Evolutionary conservation across 2,329 filamentous ascomycete species (phyloP).

Genomic region (Alternaria sp.): DNA sequence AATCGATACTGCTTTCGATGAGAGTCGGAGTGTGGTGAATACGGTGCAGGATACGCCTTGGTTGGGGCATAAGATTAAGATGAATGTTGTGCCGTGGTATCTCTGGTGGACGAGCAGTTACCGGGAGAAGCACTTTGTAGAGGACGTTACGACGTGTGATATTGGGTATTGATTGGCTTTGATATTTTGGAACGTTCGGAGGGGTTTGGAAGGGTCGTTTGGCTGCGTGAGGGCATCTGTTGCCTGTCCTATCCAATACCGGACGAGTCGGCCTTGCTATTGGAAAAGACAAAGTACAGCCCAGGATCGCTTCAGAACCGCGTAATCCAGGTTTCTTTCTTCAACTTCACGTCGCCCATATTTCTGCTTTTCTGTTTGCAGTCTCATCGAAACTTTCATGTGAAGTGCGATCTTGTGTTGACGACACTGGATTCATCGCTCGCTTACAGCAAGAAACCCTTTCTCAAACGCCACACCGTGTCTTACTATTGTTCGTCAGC

Average conservation of each 20-base stretch:
- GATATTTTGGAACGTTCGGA: neutral
- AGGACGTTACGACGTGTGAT: slow-evolving; percentile 56
- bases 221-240: neutral
- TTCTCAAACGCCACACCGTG: neutral
- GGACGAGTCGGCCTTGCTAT: neutral
- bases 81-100: slow-evolving; percentile 58
- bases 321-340: neutral
- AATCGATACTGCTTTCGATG: slow-evolving; percentile 58
- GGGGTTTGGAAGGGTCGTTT: neutral
- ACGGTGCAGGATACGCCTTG: slow-evolving; percentile 57
- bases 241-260: neutral
- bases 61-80: slow-evolving; percentile 57
- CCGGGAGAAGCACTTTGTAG: slow-evolving; percentile 56
- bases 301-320: neutral
- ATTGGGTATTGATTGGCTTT: slow-evolving; percentile 45
- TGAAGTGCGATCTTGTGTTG: neutral
- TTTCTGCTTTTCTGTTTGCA: neutral
- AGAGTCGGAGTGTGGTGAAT: slow-evolving; percentile 57
- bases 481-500: slow-evolving; percentile 16
- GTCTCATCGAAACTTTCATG: neutral
- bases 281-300: neutral
- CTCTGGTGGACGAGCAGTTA: slow-evolving; percentile 55
- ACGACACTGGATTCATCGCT: neutral
- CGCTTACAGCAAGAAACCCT: neutral
- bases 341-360: neutral